These are phyloP conservation scores for Diaporthe citri DNA, from an alignment of 2,329 filamentous ascomycete species.

Conservation along the genomic window DNA sequence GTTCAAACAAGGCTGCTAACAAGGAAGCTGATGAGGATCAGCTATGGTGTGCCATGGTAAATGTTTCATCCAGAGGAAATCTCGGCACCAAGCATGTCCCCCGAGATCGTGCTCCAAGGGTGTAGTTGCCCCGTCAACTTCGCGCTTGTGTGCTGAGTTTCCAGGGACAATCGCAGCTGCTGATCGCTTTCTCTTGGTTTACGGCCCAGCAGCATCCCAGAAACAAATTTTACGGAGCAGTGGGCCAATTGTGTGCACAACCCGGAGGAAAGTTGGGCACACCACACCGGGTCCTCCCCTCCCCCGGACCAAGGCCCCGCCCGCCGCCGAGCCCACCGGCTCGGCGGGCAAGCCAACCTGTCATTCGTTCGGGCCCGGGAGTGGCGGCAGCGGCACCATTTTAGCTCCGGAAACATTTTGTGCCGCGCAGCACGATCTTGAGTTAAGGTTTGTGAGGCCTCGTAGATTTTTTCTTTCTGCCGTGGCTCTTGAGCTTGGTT, in stretches of 20 bases:
- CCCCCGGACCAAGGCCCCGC: not conserved
- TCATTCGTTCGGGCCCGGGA: constrained; percentile 20
- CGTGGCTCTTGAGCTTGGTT: not conserved
- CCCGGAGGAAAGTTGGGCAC: not conserved
- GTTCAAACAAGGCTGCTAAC: not conserved
- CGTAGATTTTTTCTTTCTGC: not conserved
- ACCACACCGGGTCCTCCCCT: not conserved
- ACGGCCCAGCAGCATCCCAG: not conserved
- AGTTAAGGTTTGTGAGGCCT: not conserved
- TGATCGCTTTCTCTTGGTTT: not conserved
- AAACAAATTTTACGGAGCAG: not conserved
- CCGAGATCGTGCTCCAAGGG: not conserved
- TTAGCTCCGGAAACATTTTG: constrained; percentile 21
- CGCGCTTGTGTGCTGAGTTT: not conserved
- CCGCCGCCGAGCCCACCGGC: constrained; percentile 23
- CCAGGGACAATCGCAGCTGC: not conserved
- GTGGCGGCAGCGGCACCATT: not conserved
- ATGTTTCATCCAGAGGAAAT: not conserved
- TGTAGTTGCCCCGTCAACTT: not conserved
- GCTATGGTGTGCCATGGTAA: not conserved
- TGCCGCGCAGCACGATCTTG: constrained; percentile 13
- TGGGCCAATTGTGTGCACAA: not conserved
- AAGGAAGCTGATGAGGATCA: not conserved
- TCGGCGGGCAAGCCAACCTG: constrained; percentile 6
- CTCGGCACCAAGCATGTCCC: not conserved